These are phyloP conservation scores for Aspergillus fructus DNA, from an alignment of 2,329 filamentous ascomycete species.

Conservation along the genomic window DNA sequence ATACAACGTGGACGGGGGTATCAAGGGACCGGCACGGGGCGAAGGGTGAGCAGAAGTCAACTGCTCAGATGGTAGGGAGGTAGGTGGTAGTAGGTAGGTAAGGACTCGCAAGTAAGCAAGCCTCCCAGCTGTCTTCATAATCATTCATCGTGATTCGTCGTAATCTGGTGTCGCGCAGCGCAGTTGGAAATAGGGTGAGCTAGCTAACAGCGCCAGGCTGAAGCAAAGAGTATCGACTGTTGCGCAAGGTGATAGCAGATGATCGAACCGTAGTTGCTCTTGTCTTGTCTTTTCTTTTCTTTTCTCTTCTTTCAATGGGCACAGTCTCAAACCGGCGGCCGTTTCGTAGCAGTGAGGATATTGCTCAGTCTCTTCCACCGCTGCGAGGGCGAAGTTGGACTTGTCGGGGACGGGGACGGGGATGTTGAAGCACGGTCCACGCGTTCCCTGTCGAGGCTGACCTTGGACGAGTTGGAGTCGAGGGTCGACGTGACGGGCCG, in stretches of 20 bases:
- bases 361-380: slow-evolving; percentile 35
- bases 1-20: slow-evolving; percentile 9
- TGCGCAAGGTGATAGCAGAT: too few relatives aligned
- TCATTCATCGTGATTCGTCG: slow-evolving; percentile 4
- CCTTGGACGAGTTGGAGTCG: slow-evolving; percentile 37
- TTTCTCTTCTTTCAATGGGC: not conserved
- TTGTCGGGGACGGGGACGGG: not conserved
- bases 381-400: slow-evolving; percentile 27
- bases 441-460: slow-evolving; percentile 28
- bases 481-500: slow-evolving; percentile 37
- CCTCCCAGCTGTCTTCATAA: slow-evolving; percentile 8
- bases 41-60: too few relatives aligned
- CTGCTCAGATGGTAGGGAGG: not conserved
- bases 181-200: not conserved
- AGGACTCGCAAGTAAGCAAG: not conserved
- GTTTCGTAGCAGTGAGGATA: slow-evolving; percentile 30
- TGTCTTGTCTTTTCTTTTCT: not conserved
- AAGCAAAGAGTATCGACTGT: not conserved
- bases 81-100: not conserved
- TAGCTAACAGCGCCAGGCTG: not conserved
- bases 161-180: not conserved
- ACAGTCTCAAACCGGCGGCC: slow-evolving; percentile 8
- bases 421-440: slow-evolving; percentile 17
- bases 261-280: not conserved
- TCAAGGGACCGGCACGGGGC: slow-evolving; percentile 5